Base-by-base conservation (phyloP, 2,329 filamentous ascomycete species). In the Laburnicola sp. region DNA sequence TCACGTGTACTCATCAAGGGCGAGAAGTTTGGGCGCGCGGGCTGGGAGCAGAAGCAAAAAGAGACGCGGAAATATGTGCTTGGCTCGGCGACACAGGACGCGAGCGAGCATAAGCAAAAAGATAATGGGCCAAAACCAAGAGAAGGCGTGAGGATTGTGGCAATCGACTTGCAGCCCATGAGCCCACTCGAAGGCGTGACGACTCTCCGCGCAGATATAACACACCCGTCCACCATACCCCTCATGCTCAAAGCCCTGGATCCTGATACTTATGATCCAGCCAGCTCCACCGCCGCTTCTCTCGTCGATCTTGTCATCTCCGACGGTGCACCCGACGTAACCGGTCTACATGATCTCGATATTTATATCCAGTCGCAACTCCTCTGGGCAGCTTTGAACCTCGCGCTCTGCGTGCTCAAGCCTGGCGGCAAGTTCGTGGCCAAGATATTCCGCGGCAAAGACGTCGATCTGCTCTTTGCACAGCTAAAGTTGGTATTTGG, bases 291-390 rank as follows among this genome's bases (percentile, higher is more conserved):
- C 59, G 82, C 87, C 2, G 83, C 86, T 0, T 85, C 91, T 42
- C 89, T 88, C 0, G 93, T 97, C 10, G 94, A 99, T 68, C 82
- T 99, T 1, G 93, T 99, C 23, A 84, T 99, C 56, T 96, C 91
- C 51, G 94, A 99, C 65, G 94, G 94, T 46, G 94, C 94, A 0
- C 94, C 94, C 0, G 94, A 99, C 66, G 94, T 99, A 9, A 99
- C 94, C 0, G 94, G 94, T 21, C 81, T 99, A 1, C 94, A 99
- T 72, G 94, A 99, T 71, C 84, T 99, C 31, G 94, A 99, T 74
- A 97, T 97, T 62, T 99, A 99, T 74, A 89, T 99, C 16, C 94
- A 99, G 75, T 92, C 89, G 6, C 94, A 97, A 74, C 82, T 99
- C 6, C 86, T 99, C 43, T 97, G 95, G 73, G 91, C 93, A 0